These are phyloP conservation scores for Corallochytrium limacisporum DNA, from an alignment of 78 protist genomes.

Conservation along the genomic window DNA sequence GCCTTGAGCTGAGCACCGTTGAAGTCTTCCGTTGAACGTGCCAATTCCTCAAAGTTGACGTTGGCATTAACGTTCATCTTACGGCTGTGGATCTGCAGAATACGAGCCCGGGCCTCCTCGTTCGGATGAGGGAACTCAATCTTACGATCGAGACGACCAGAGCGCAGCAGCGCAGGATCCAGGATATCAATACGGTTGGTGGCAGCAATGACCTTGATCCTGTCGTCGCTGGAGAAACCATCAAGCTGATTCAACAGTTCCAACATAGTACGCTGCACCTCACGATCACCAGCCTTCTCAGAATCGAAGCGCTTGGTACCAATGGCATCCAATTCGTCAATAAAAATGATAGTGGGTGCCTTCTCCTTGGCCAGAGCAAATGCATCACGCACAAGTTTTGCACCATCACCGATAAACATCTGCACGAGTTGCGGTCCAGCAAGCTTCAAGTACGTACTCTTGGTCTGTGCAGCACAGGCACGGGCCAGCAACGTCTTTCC, in stretches of 20 bases:
- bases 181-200: constrained; percentile 98
- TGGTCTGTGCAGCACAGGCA: constrained; percentile 96
- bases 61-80: constrained; percentile 41
- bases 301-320: constrained; percentile 85
- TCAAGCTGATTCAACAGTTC: constrained; percentile 98
- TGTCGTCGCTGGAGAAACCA: constrained; percentile 81
- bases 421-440: constrained; percentile 97
- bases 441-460: constrained; percentile 89
- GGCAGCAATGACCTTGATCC: constrained; percentile 97
- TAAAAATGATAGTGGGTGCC: constrained; percentile 93
- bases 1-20: constrained; percentile 99
- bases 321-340: constrained; percentile 99
- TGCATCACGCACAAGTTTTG: constrained; percentile 97
- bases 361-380: constrained; percentile 98
- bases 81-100: constrained; percentile 91
- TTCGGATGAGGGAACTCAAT: constrained; percentile 97
- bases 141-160: constrained; percentile 90
- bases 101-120: constrained; percentile 88
- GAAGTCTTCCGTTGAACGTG: constrained; percentile 94
- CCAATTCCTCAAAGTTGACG: constrained; percentile 95
- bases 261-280: constrained; percentile 97
- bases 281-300: constrained; percentile 93
- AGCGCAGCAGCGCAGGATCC: constrained; percentile 97
- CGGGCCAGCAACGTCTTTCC: constrained; percentile 97
- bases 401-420: constrained; percentile 99